Conservation (phyloP, 805 yeast species). For the Dipodascus geniculatus region DNA sequence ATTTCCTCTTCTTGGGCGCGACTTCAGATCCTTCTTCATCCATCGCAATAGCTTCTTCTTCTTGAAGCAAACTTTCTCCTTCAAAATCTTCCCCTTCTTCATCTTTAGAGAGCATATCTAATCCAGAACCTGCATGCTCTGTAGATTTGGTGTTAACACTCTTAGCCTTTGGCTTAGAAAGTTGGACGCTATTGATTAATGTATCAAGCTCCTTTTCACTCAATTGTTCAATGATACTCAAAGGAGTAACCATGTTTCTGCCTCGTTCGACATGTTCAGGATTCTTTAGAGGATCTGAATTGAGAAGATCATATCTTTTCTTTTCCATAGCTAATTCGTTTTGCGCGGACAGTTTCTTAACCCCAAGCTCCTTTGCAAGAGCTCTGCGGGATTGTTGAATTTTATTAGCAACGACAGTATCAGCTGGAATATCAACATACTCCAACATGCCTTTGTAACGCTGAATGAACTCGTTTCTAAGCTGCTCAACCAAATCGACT, state of each 20-base stretch:
- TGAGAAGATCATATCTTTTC: conserved; percentile 43
- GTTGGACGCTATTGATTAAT: conserved; percentile 19
- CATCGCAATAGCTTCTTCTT: conserved; percentile 13
- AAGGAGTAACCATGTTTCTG: conserved; percentile 51
- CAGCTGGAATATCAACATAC: conserved; percentile 41
- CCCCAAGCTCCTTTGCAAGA: conserved; percentile 34
- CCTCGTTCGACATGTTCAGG: conserved; percentile 37
- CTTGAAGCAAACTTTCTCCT: conserved; percentile 16
- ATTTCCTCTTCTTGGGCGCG: conserved; percentile 3
- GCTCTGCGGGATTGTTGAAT: conserved; percentile 39
- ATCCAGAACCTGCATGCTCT: conserved; percentile 25
- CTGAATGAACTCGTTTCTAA: conserved; percentile 67
- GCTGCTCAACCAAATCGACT: conserved; percentile 54
- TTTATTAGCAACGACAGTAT: conserved; percentile 38
- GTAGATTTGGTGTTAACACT: conserved; percentile 15
- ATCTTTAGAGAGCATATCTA: conserved; percentile 15
- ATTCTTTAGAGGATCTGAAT: conserved; percentile 31
- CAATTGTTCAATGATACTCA: conserved; percentile 34
- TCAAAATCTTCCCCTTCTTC: conserved; percentile 6
- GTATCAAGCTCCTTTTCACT: conserved; percentile 20
- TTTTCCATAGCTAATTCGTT: conserved; percentile 70
- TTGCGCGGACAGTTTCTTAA: conserved; percentile 45
- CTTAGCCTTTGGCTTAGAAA: conserved; percentile 4
- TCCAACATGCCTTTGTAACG: conserved; percentile 67
- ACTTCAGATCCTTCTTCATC: conserved; percentile 14